Evolutionary conservation across 495 filamentous ascomycete species (phyloP), one percentile per base, ranked within the genome.

Genomic region (Elasticomyces elasticus): DNA sequence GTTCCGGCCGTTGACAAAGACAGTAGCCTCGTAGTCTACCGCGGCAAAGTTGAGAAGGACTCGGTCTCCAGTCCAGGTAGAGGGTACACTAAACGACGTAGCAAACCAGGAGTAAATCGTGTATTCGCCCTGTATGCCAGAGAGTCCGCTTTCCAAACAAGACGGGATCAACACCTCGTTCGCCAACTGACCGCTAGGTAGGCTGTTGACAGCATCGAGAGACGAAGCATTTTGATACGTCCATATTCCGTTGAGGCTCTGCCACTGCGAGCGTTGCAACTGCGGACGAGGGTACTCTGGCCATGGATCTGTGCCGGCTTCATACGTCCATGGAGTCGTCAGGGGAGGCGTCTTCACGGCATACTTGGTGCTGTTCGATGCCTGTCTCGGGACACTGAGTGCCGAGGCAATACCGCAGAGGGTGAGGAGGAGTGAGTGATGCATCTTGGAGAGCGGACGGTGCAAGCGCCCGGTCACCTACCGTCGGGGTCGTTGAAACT

Each of bases 11-110:
- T 86, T 85, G 60, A 86, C 68, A 47, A 77, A 82, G 0, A 86
- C 77, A 0, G 77, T 80, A 0, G 82, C 78, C 57, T 84, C 74
- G 55, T 85, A 80, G 55, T 86, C 83, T 10, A 85, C 79, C 1
- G 83, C 83, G 40, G 77, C 83, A 49, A 86, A 86, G 47, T 84
- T 79, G n/a, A 86, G 70, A 49, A 83, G 49, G 3, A 83, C 67
- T 0, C 64, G 63, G 13, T 73, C 57, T 1, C 45, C 43, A 0
- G 54, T 38, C 74, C 78, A 84, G 37, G 63, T 58, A 0, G 65
- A 51, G 1, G 79, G 76, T 0, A 84, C 68, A 1, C 64, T 69
- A 55, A 86, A 83, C 3, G 66, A 71, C 6, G 74, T 82, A n/a
- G 68, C 65, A 44, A 79, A 82, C 79, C 79, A 82, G 31, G 80